phyloP scores from a whole-genome alignment of 371 early-diverging fungal genomes.

The Batkoa obscura region DNA sequence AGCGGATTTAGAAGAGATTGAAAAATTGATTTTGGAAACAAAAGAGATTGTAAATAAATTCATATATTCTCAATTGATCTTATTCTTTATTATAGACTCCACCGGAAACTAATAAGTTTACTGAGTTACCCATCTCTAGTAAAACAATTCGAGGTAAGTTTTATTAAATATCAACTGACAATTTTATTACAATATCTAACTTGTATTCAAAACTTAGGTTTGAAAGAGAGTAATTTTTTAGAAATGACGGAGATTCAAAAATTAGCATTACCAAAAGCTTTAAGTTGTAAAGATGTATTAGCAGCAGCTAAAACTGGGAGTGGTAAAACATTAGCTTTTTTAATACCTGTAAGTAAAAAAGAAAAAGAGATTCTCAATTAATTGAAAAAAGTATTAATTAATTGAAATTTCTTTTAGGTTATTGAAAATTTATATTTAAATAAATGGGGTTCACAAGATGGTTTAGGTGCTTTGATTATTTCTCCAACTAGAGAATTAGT shows the following conservation, averaged over 20 bases:
- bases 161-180: background rate
- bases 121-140: background rate
- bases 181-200: background rate
- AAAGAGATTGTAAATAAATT: background rate
- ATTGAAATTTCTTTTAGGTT: background rate
- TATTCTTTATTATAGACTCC: too few species aligned
- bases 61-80: too few species aligned
- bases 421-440: constrained; percentile 53
- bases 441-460: constrained; percentile 71
- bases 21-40: background rate
- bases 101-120: background rate
- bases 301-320: constrained; percentile 99
- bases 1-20: too few species aligned
- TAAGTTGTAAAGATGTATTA: constrained; percentile 77
- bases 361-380: too few species aligned
- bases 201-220: constrained; percentile 17
- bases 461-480: constrained; percentile 82
- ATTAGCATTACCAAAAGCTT: constrained; percentile 71
- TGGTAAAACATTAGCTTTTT: constrained; percentile 96
- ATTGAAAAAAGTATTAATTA: background rate
- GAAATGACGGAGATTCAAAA: constrained; percentile 96
- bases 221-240: constrained; percentile 52
- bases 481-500: constrained; percentile 96
- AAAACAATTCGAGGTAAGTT: background rate
- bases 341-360: constrained; percentile 74